These are phyloP conservation scores for Triticum timopheevii DNA, from an alignment of 176 grass and related monocot genomes.

Conservation along the genomic window DNA sequence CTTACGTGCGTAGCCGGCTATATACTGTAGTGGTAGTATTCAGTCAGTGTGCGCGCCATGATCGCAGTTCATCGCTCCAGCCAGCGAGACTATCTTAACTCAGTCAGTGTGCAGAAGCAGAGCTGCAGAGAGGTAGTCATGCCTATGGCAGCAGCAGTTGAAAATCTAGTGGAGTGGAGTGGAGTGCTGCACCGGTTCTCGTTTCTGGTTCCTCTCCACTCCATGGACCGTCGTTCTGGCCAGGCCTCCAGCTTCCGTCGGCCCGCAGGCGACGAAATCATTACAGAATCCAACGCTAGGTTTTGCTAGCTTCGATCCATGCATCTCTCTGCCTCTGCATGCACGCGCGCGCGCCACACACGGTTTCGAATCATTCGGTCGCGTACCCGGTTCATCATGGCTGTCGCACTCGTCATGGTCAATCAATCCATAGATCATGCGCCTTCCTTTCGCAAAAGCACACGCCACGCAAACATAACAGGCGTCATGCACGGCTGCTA, in stretches of 20 bases:
- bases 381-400: conserved; percentile 14
- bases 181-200: neutral
- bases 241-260: neutral
- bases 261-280: neutral
- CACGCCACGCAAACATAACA: no score
- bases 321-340: neutral
- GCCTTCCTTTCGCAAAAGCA: no score
- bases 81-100: neutral
- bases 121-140: conserved; percentile 24
- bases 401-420: neutral
- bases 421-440: no score
- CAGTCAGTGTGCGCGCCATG: neutral
- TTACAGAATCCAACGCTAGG: conserved; percentile 38
- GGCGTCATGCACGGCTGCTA: no score
- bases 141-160: conserved; percentile 29
- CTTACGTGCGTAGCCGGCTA: neutral
- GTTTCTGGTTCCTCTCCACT: neutral
- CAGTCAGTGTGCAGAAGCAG: neutral
- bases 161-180: conserved; percentile 3
- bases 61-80: conserved; percentile 21
- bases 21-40: neutral
- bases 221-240: neutral
- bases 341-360: neutral
- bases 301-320: neutral
- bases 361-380: conserved; percentile 31